Conservation (phyloP, 2,329 filamentous ascomycete genomes). For the Acephala macrosclerotiorum region DNA sequence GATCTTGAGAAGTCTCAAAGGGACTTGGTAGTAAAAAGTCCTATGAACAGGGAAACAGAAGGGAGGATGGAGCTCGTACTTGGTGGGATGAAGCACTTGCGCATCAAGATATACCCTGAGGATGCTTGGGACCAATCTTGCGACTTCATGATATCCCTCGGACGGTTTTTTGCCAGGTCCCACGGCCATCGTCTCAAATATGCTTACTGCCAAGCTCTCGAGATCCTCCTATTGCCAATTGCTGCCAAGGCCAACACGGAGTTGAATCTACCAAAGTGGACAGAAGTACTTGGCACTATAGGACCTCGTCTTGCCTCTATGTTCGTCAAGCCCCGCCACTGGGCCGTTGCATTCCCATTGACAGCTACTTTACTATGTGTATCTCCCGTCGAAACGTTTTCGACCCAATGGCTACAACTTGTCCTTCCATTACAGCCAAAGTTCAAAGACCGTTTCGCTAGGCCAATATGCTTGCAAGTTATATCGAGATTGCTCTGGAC, state of each 20-base stretch:
- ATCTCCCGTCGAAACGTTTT: conserved; percentile 84
- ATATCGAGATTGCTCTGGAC: conserved; percentile 93
- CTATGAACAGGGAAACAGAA: conserved; percentile 73
- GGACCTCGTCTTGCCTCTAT: conserved; percentile 83
- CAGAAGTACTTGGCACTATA: conserved; percentile 80
- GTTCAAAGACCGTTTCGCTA: conserved; percentile 82
- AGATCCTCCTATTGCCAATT: conserved; percentile 85
- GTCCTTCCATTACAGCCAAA: conserved; percentile 79
- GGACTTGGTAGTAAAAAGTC: conserved; percentile 75
- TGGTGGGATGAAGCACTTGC: conserved; percentile 89
- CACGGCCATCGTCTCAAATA: conserved; percentile 92
- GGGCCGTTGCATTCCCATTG: conserved; percentile 86
- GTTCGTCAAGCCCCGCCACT: conserved; percentile 91
- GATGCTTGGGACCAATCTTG: conserved; percentile 86
- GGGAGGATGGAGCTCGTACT: conserved; percentile 86
- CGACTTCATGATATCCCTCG: conserved; percentile 84
- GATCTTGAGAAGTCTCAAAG: conserved; percentile 83
- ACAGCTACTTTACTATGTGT: conserved; percentile 88
- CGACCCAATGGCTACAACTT: conserved; percentile 85
- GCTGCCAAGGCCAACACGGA: conserved; percentile 82
- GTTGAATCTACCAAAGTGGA: conserved; percentile 84
- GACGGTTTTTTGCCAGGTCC: conserved; percentile 81
- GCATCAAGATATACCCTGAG: conserved; percentile 75
- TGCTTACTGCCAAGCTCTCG: conserved; percentile 91
- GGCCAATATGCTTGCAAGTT: conserved; percentile 84